Evolutionary conservation across 176 grass and related monocot species (phyloP), one percentile per base, ranked within the genome.

Genomic region (Leersia perrieri): DNA sequence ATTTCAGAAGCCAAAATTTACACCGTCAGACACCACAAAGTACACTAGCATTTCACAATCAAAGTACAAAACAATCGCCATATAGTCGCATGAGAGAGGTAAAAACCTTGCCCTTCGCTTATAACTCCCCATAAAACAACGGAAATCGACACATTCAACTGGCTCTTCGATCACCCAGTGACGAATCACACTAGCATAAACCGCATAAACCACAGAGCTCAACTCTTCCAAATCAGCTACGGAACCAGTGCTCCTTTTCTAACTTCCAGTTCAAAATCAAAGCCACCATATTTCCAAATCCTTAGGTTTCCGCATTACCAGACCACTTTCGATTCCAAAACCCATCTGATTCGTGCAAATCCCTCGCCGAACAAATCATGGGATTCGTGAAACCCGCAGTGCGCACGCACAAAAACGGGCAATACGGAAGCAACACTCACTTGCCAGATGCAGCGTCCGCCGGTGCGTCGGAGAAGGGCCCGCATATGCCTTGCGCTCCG

Each of bases 381-480:
- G 2, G 76, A 28, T 49, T 76, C 22, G 27, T 14, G 33, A 3
- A 69, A n/a, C n/a, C 3, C 23, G 47, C n/a, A 66, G 45, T 36
- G 22, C 49, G 5, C 22, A 26, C 18, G 16, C 9, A 28, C 49
- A n/a, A n/a, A n/a, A n/a, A n/a, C 12, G 3, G n/a, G 27, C 0
- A 41, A 28, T 27, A 14, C 2, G 41, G 53, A 53, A 84, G 58
- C 38, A 3, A 29, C 2, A 36, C 53, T 6, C 63, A 89, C 82
- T 66, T 64, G 70, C 23, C 42, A 63, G 20, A 85, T 63, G 71
- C 32, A n/a, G n/a, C 39, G 57, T 41, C 65, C 72, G 57, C 55
- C 29, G 55, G 72, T 9, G 41, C 64, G 14, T 27, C 65, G 79
- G 63, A 91, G 73, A 74, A 66, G 41, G 0, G 82, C 63, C 26